Evolutionary conservation across 768 basidiomycete genomes (phyloP).

Genomic region (Trametes elegans): DNA sequence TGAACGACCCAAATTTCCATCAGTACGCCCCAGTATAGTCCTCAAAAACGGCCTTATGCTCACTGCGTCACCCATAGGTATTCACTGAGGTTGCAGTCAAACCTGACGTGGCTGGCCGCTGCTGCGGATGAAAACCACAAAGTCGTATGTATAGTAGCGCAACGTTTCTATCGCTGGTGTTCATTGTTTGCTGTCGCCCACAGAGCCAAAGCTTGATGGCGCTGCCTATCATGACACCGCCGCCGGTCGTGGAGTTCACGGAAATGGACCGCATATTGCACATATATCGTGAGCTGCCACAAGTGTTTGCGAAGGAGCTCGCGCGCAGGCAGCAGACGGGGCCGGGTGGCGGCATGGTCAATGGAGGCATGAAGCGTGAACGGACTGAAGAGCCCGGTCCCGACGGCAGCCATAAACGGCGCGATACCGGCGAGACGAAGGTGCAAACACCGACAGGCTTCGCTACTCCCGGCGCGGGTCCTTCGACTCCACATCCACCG

Average conservation of each 20-base stretch:
- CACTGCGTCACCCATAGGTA: slow-evolving; percentile 43
- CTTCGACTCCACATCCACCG: slow-evolving; percentile 18
- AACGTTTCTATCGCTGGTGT: no score
- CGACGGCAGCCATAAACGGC: slow-evolving; percentile 56
- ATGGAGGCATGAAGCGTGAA: slow-evolving; percentile 55
- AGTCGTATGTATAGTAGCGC: slow-evolving; percentile 36
- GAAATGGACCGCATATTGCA: slow-evolving; percentile 61
- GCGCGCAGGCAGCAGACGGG: slow-evolving; percentile 25
- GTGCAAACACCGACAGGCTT: slow-evolving; percentile 32
- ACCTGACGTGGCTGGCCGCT: slow-evolving; percentile 68
- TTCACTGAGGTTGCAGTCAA: slow-evolving; percentile 59
- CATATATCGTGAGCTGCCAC: slow-evolving; percentile 60
- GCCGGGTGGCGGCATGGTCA: neutral
- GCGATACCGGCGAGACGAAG: slow-evolving; percentile 68
- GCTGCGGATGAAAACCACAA: slow-evolving; percentile 57
- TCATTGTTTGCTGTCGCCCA: slow-evolving; percentile 2
- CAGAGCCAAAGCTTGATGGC: slow-evolving; percentile 31
- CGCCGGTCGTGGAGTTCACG: slow-evolving; percentile 48
- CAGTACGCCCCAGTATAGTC: slow-evolving; percentile 44
- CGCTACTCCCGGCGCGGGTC: slow-evolving; percentile 10
- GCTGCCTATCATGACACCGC: slow-evolving; percentile 58
- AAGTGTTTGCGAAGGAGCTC: slow-evolving; percentile 53
- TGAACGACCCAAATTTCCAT: slow-evolving; percentile 49
- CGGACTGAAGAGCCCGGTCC: slow-evolving; percentile 47
- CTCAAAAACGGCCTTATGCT: neutral